A percentile compares a stretch with the other conserved stretches of the same genome.
Conservation (phyloP, 176 grass and related monocot species). For the Themeda triandra region DNA sequence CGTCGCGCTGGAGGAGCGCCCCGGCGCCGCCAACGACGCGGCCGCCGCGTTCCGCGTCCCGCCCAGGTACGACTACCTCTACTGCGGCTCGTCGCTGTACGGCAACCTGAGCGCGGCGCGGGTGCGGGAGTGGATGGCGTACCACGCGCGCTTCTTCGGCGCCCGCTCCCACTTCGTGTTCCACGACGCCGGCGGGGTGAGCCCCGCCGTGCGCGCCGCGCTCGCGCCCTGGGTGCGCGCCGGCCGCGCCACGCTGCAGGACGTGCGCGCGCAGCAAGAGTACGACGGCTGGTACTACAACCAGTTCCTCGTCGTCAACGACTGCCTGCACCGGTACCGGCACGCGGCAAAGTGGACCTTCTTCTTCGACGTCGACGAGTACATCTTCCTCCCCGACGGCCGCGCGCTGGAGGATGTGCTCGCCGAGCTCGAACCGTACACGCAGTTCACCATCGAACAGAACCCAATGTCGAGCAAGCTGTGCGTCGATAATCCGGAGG, state of each 20-base stretch:
- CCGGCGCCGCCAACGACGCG: slow-evolving; percentile 56
- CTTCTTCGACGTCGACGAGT: slow-evolving; percentile 98
- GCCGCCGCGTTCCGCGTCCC: slow-evolving; percentile 50
- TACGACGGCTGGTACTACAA: slow-evolving; percentile 93
- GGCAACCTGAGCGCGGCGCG: slow-evolving; percentile 63
- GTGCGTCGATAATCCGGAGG: slow-evolving; percentile 32
- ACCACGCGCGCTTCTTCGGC: slow-evolving; percentile 89
- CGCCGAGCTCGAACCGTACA: slow-evolving; percentile 55
- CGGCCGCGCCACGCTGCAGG: slow-evolving; percentile 85
- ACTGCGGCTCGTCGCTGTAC: slow-evolving; percentile 90
- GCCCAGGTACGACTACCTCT: slow-evolving; percentile 79
- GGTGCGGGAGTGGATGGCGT: slow-evolving; percentile 92
- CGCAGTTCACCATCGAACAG: slow-evolving; percentile 97
- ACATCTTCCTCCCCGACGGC: slow-evolving; percentile 71
- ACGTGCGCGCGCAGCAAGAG: slow-evolving; percentile 65
- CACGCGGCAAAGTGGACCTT: slow-evolving; percentile 85
- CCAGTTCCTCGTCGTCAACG: slow-evolving; percentile 91
- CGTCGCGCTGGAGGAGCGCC: slow-evolving; percentile 63
- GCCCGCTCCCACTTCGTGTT: slow-evolving; percentile 82
- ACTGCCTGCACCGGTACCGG: slow-evolving; percentile 78
- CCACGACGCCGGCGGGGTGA: slow-evolving; percentile 78
- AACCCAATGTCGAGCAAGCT: slow-evolving; percentile 89
- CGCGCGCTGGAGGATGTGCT: slow-evolving; percentile 51
- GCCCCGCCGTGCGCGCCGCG: slow-evolving; percentile 59
- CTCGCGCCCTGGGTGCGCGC: slow-evolving; percentile 70